Conservation (phyloP, 352 stramenopile species). For the Phytophthora pini region DNA sequence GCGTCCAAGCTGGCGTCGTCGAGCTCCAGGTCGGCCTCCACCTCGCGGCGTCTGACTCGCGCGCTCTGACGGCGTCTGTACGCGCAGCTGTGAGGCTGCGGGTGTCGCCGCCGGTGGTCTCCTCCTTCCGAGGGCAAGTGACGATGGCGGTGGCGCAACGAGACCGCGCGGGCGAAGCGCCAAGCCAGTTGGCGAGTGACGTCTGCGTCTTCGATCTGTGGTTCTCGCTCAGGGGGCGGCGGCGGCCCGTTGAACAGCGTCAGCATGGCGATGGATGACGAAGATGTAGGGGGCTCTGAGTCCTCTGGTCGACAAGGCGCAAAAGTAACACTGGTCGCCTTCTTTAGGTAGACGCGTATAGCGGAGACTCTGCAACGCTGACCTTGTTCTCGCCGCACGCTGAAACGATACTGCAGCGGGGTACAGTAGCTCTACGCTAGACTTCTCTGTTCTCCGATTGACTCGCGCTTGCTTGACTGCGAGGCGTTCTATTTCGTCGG, state of each 20-base stretch:
- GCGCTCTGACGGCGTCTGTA: constrained; percentile 24
- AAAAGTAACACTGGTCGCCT: not conserved
- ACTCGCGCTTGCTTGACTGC: no score
- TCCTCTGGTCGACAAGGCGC: no score
- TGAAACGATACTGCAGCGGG: no score
- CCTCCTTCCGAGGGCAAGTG: not conserved
- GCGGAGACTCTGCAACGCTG: no score
- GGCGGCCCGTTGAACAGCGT: constrained; percentile 22
- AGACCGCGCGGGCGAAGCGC: constrained; percentile 51
- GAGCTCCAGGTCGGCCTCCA: constrained; percentile 12
- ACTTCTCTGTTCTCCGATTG: no score
- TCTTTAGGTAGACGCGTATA: no score
- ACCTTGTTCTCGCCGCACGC: no score
- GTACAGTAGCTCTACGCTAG: no score
- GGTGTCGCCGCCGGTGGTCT: constrained; percentile 4
- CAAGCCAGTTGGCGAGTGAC: constrained; percentile 22
- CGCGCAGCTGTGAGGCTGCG: constrained; percentile 40
- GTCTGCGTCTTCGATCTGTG: constrained; percentile 8
- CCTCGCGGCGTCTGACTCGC: constrained; percentile 2
- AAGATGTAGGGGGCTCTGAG: not conserved
- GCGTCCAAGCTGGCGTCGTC: constrained; percentile 38
- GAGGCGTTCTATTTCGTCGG: no score
- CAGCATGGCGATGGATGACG: constrained; percentile 13
- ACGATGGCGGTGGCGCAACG: constrained; percentile 36
- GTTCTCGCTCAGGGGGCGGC: constrained; percentile 17